phyloP scores from a whole-genome alignment of 805 yeast genomes.

The Kazachstania africana region DNA sequence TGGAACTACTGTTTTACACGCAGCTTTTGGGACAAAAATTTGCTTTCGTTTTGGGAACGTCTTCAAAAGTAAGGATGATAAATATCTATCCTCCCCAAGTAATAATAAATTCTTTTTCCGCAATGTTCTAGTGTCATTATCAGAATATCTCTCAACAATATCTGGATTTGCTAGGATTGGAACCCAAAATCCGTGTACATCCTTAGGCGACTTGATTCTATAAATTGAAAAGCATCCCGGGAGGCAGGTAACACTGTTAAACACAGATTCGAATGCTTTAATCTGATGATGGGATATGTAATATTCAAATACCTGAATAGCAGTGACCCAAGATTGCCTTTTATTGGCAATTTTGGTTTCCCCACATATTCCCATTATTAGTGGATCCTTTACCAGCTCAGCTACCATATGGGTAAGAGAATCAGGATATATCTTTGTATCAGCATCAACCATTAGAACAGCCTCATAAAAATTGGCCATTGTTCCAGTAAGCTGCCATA shows the following conservation, averaged over 20 bases:
- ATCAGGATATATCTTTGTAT: constrained; percentile 79
- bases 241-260: constrained; percentile 88
- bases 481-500: constrained; percentile 76
- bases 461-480: constrained; percentile 76
- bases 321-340: constrained; percentile 75
- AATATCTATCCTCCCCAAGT: constrained; percentile 82
- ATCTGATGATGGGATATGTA: constrained; percentile 90
- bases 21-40: constrained; percentile 80
- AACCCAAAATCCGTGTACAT: constrained; percentile 73
- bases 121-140: constrained; percentile 69
- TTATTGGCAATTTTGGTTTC: constrained; percentile 88
- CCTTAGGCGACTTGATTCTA: constrained; percentile 83
- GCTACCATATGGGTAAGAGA: constrained; percentile 84
- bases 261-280: constrained; percentile 85
- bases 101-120: constrained; percentile 78
- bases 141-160: constrained; percentile 83
- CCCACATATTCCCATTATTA: constrained; percentile 87
- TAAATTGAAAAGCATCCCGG: constrained; percentile 95
- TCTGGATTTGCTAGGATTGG: constrained; percentile 89
- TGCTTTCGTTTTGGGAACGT: constrained; percentile 87
- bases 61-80: constrained; percentile 74
- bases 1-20: constrained; percentile 84
- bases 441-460: constrained; percentile 90
- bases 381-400: constrained; percentile 77
- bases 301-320: constrained; percentile 88